A percentile compares a stretch with the other conserved stretches of the same genome.
These are phyloP conservation scores for Madurella fahalii DNA, from an alignment of 2,329 filamentous ascomycete genomes.

Conservation along the genomic window DNA sequence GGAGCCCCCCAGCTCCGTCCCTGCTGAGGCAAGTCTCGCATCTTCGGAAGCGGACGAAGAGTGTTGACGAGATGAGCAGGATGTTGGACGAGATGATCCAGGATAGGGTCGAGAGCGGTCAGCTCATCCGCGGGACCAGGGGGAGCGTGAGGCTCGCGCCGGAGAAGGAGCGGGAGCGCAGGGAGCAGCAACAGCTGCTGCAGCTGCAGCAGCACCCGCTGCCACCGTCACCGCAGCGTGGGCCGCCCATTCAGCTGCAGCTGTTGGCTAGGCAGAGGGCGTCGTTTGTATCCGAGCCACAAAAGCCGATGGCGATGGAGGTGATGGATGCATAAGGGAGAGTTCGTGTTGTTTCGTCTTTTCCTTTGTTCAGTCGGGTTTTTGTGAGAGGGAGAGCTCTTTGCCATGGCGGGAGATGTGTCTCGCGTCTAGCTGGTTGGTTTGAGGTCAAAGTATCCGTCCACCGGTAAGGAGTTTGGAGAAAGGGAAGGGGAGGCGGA, in stretches of 20 bases:
- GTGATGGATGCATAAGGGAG: conserved; percentile 20
- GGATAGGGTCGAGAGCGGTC: conserved; percentile 73
- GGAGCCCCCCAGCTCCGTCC: conserved; percentile 28
- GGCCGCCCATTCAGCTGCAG: conserved; percentile 29
- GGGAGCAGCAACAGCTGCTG: conserved; percentile 28
- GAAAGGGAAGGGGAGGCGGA: background rate
- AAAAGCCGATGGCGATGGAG: conserved; percentile 29
- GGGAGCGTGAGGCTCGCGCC: conserved; percentile 61
- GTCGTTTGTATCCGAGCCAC: conserved; percentile 24
- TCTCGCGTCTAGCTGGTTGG: background rate
- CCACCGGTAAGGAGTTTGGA: background rate
- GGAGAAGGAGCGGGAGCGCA: conserved; percentile 32
- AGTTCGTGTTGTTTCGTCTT: background rate
- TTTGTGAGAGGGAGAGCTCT: background rate
- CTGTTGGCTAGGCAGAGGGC: conserved; percentile 25
- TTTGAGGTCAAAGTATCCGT: background rate
- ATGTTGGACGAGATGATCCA: conserved; percentile 97
- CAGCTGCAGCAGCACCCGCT: conserved; percentile 29
- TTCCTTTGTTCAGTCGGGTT: background rate
- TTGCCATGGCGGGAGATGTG: background rate
- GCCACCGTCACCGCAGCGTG: conserved; percentile 28
- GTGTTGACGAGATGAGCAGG: conserved; percentile 86
- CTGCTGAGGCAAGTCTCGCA: conserved; percentile 29
- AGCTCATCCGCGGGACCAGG: conserved; percentile 61
- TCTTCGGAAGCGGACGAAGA: conserved; percentile 54